A percentile compares a stretch with the other conserved stretches of the same genome.
Evolutionary conservation across 2,329 filamentous ascomycete genomes (phyloP).

Genomic region (Botrytis byssoidea): DNA sequence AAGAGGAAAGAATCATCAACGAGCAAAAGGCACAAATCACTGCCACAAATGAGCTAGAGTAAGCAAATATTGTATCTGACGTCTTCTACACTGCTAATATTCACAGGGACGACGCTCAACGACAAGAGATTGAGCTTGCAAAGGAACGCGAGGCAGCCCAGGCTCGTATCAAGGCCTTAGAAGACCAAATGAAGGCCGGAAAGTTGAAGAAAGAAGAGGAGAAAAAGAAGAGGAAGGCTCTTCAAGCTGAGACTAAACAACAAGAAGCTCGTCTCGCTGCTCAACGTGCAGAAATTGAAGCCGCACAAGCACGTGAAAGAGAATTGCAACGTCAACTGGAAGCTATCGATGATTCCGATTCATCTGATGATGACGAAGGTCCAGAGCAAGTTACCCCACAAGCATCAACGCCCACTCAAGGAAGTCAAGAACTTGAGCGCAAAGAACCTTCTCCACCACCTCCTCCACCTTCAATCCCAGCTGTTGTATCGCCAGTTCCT

Average conservation of each 20-base stretch:
- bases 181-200: constrained; percentile 89
- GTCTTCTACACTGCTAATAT: constrained; percentile 25
- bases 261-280: constrained; percentile 82
- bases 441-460: constrained; percentile 53
- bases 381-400: constrained; percentile 66
- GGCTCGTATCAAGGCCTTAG: constrained; percentile 80
- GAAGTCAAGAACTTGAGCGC: constrained; percentile 54
- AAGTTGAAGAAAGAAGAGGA: constrained; percentile 97
- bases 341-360: constrained; percentile 69
- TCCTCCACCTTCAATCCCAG: constrained; percentile 43
- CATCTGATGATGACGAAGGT: constrained; percentile 78
- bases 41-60: constrained; percentile 78
- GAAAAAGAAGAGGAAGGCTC: constrained; percentile 87
- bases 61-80: constrained; percentile 47
- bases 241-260: constrained; percentile 80
- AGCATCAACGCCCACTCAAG: constrained; percentile 57
- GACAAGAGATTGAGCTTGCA: constrained; percentile 77
- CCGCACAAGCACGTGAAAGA: constrained; percentile 82
- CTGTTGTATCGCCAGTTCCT: constrained; percentile 28
- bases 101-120: constrained; percentile 66
- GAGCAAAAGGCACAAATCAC: constrained; percentile 75
- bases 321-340: constrained; percentile 88
- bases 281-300: constrained; percentile 88
- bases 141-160: constrained; percentile 78
- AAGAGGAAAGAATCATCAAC: constrained; percentile 63